These are phyloP conservation scores for Cytospora leucostoma DNA, from an alignment of 2,329 filamentous ascomycete species.

Conservation along the genomic window DNA sequence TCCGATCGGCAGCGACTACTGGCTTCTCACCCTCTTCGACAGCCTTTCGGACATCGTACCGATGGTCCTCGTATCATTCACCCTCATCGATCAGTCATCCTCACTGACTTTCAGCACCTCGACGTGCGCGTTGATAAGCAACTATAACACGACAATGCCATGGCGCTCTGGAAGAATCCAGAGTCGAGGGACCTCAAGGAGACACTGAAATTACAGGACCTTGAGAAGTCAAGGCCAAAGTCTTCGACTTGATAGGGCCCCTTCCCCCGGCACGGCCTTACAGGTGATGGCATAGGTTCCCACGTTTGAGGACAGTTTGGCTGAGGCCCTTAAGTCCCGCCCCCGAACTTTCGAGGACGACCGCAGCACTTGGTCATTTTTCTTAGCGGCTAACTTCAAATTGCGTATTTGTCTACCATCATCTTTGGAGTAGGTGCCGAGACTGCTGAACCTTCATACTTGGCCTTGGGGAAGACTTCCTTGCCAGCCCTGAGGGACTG, in stretches of 20 bases:
- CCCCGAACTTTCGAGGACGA: not conserved
- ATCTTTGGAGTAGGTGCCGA: not conserved
- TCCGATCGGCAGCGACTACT: conserved; percentile 16
- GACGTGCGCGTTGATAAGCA: conserved; percentile 32
- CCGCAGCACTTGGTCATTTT: not conserved
- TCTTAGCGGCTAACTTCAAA: not conserved
- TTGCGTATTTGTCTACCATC: not conserved
- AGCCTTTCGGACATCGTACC: conserved; percentile 11
- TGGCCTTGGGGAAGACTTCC: not conserved
- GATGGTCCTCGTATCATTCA: conserved; percentile 18
- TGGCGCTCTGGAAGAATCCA: conserved; percentile 35
- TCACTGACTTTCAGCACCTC: conserved; percentile 26
- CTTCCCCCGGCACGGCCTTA: conserved; percentile 30
- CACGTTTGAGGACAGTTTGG: conserved; percentile 19
- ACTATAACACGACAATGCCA: conserved; percentile 34
- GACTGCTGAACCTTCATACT: not conserved
- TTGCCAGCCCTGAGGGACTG: not conserved
- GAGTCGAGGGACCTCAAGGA: conserved; percentile 37
- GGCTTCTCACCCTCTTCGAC: conserved; percentile 10
- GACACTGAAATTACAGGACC: conserved; percentile 32
- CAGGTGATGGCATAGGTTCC: conserved; percentile 36
- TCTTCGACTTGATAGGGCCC: conserved; percentile 33
- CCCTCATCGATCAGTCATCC: conserved; percentile 15
- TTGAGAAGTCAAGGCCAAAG: conserved; percentile 33
- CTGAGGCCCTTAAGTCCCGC: not conserved